Evolutionary conservation across 768 basidiomycete genomes (phyloP).

Genomic region (Dacryopinax primogenitus): DNA sequence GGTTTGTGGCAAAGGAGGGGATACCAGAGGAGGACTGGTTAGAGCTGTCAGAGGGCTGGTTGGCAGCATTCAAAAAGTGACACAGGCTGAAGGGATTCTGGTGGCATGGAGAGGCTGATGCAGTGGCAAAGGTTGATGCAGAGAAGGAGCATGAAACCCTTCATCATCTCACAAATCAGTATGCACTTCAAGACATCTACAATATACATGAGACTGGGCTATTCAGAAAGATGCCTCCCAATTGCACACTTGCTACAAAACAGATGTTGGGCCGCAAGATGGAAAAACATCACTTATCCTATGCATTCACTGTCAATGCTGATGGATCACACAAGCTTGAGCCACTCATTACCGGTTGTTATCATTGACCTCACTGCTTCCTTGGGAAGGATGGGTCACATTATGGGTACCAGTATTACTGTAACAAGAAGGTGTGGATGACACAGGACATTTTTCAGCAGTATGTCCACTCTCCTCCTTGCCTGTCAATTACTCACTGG

Average conservation of each 20-base stretch:
- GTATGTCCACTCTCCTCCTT: too few species aligned
- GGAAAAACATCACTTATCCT: constrained; percentile 26
- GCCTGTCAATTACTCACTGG: too few species aligned
- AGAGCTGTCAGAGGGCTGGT: not conserved
- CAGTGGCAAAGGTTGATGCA: constrained; percentile 21
- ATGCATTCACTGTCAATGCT: constrained; percentile 27
- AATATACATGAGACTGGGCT: not conserved
- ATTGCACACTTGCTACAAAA: constrained; percentile 25
- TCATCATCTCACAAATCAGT: constrained; percentile 13
- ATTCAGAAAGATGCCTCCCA: constrained; percentile 20
- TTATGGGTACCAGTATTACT: constrained; percentile 29
- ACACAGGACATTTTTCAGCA: constrained; percentile 27
- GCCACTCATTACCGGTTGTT: constrained; percentile 29
- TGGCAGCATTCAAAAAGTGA: not conserved
- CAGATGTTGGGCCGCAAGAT: constrained; percentile 29
- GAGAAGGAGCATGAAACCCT: constrained; percentile 17
- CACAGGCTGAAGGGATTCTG: constrained; percentile 4
- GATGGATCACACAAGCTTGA: constrained; percentile 27
- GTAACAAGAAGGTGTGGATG: constrained; percentile 34
- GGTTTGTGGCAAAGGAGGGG: not conserved
- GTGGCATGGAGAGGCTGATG: constrained; percentile 26
- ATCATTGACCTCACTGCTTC: constrained; percentile 25
- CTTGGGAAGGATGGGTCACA: constrained; percentile 19
- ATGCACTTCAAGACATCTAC: not conserved
- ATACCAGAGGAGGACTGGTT: not conserved